phyloP scores from a whole-genome alignment of 2,329 filamentous ascomycete genomes.

The Aspergillus sp. region DNA sequence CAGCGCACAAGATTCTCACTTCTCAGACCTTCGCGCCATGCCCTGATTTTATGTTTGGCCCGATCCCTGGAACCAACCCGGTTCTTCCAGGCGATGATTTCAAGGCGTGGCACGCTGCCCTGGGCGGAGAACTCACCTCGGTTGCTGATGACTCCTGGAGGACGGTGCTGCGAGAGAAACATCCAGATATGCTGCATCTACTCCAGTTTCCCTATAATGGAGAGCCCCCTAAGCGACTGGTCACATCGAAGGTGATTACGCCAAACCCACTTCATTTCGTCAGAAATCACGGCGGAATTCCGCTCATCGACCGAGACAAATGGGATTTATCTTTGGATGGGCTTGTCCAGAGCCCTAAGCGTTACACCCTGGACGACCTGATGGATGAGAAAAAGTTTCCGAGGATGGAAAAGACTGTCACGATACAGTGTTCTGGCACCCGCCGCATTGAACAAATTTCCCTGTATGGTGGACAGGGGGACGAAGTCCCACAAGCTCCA shows the following conservation, averaged over 20 bases:
- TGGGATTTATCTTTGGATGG: slow-evolving; percentile 59
- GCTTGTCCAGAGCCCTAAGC: slow-evolving; percentile 58
- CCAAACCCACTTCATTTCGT: slow-evolving; percentile 65
- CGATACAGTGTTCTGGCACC: slow-evolving; percentile 68
- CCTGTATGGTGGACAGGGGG: slow-evolving; percentile 65
- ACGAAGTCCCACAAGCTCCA: slow-evolving; percentile 52
- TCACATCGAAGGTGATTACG: slow-evolving; percentile 57
- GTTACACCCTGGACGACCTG: slow-evolving; percentile 59
- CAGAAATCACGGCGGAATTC: slow-evolving; percentile 70
- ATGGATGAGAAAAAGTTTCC: slow-evolving; percentile 61
- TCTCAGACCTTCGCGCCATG: slow-evolving; percentile 50
- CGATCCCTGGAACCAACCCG: slow-evolving; percentile 58
- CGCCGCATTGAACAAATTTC: slow-evolving; percentile 67
- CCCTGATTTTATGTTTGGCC: slow-evolving; percentile 58
- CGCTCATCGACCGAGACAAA: slow-evolving; percentile 58
- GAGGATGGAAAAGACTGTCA: slow-evolving; percentile 57
- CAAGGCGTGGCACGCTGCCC: slow-evolving; percentile 59
- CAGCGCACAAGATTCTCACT: slow-evolving; percentile 56
- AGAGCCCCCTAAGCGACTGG: slow-evolving; percentile 59
- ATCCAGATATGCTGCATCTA: slow-evolving; percentile 60
- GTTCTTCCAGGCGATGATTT: slow-evolving; percentile 56
- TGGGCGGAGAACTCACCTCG: slow-evolving; percentile 45
- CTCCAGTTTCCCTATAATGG: slow-evolving; percentile 66
- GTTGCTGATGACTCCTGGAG: slow-evolving; percentile 61
- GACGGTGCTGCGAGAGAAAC: slow-evolving; percentile 57